Evolutionary conservation across 2,329 filamentous ascomycete genomes (phyloP).

Genomic region (Beauveria pseudobassiana): DNA sequence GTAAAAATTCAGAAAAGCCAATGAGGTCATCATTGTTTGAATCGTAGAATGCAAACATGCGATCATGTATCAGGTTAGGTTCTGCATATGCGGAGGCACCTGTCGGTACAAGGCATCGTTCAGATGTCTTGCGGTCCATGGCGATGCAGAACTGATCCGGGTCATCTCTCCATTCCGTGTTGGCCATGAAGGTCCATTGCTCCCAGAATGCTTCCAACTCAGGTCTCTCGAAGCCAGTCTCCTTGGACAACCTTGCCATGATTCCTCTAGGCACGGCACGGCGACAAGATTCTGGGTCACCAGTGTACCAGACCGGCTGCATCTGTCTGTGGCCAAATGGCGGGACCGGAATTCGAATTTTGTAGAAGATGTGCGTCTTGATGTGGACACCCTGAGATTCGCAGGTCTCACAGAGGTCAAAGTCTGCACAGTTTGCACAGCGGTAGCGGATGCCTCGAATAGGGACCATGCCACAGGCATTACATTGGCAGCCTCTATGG

Average conservation of each 20-base stretch:
- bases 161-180: conserved; percentile 74
- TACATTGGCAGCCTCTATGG: conserved; percentile 87
- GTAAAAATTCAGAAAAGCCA: conserved; percentile 84
- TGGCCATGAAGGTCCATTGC: conserved; percentile 92
- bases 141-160: conserved; percentile 70
- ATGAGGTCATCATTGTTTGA: conserved; percentile 83
- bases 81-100: conserved; percentile 68
- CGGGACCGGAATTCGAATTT: conserved; percentile 83
- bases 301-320: conserved; percentile 80
- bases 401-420: conserved; percentile 90
- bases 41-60: conserved; percentile 96
- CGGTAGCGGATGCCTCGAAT: conserved; percentile 90
- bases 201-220: conserved; percentile 94
- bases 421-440: conserved; percentile 93
- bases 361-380: conserved; percentile 95
- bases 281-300: conserved; percentile 67
- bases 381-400: conserved; percentile 71
- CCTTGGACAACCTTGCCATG: conserved; percentile 59
- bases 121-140: conserved; percentile 89
- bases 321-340: conserved; percentile 75
- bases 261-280: conserved; percentile 59
- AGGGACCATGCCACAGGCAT: conserved; percentile 77
- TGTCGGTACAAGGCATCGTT: conserved; percentile 81
- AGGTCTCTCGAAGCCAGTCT: conserved; percentile 74
- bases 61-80: conserved; percentile 87